Conservation (phyloP, 805 yeast species). For the Lipomyces yamadae region DNA sequence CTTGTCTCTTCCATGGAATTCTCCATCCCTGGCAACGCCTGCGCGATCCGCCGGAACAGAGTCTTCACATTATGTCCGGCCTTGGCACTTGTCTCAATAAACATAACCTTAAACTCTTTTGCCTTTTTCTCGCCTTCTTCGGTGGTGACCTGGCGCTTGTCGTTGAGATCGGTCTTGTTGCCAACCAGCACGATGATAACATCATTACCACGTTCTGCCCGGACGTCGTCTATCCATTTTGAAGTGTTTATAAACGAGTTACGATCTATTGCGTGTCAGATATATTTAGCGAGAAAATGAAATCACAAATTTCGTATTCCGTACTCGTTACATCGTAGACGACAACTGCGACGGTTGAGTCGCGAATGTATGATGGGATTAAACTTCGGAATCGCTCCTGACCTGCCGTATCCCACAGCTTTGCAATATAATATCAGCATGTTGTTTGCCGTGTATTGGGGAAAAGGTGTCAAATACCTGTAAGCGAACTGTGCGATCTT, state of each 20-base stretch:
- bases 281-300: slow-evolving; percentile 55
- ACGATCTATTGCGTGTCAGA: slow-evolving; percentile 44
- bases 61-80: slow-evolving; percentile 92
- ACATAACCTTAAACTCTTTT: slow-evolving; percentile 72
- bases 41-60: slow-evolving; percentile 87
- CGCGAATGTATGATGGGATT: slow-evolving; percentile 94
- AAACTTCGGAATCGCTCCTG: slow-evolving; percentile 94
- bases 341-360: slow-evolving; percentile 94
- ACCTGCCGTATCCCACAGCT: slow-evolving; percentile 85
- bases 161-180: slow-evolving; percentile 83
- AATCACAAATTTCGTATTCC: slow-evolving; percentile 73
- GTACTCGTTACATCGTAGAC: slow-evolving; percentile 91
- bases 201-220: slow-evolving; percentile 86
- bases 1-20: slow-evolving; percentile 30
- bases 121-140: slow-evolving; percentile 91
- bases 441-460: not conserved
- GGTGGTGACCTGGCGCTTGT: slow-evolving; percentile 79
- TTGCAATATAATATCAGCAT: not conserved
- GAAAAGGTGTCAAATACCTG: slow-evolving; percentile 51
- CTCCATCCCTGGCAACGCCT: slow-evolving; percentile 83
- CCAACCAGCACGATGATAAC: slow-evolving; percentile 92
- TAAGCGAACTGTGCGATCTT: slow-evolving; percentile 91
- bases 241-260: slow-evolving; percentile 82
- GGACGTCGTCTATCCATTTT: slow-evolving; percentile 94
- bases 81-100: slow-evolving; percentile 92